Conservation (phyloP, 129 eudicot species). For the Escallonia herrerae region DNA sequence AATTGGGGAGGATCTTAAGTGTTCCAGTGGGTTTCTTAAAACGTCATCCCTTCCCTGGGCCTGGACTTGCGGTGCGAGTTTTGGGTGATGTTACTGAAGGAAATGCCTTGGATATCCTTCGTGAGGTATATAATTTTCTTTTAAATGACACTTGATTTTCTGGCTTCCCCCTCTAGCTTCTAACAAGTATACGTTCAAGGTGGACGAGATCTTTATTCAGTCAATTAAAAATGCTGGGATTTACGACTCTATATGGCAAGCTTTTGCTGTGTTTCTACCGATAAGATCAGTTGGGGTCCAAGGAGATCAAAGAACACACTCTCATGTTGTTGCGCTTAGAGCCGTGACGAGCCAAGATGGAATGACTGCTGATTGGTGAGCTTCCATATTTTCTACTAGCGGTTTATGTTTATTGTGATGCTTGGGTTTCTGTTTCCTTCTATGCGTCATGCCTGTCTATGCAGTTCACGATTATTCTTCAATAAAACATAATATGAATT, state of each 20-base stretch:
- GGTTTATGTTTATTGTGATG: background rate
- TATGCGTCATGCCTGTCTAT: too few species aligned
- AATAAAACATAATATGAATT: too few species aligned
- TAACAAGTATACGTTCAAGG: slow-evolving; percentile 21
- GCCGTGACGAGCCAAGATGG: slow-evolving; percentile 99
- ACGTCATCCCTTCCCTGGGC: slow-evolving; percentile 97
- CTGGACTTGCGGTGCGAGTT: slow-evolving; percentile 93
- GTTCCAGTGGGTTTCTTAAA: slow-evolving; percentile 73
- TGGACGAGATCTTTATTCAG: slow-evolving; percentile 86
- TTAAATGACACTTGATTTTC: too few species aligned
- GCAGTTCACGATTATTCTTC: too few species aligned
- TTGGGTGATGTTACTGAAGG: slow-evolving; percentile 91
- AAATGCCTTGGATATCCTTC: slow-evolving; percentile 78
- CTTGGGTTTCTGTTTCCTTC: too few species aligned
- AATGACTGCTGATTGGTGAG: slow-evolving; percentile 97
- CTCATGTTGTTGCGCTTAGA: slow-evolving; percentile 73
- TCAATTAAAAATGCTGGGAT: slow-evolving; percentile 85
- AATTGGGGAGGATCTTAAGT: slow-evolving; percentile 68
- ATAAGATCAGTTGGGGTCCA: slow-evolving; percentile 85
- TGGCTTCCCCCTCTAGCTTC: background rate
- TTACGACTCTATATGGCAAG: slow-evolving; percentile 95
- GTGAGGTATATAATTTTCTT: slow-evolving; percentile 42
- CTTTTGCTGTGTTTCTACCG: slow-evolving; percentile 81
- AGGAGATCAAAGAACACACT: slow-evolving; percentile 96
- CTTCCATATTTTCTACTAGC: background rate